Percentiles rank a stretch among this genome's conserved stretches.
Conservation (phyloP, 306 rosid genomes). For the Cucumis sativus region DNA sequence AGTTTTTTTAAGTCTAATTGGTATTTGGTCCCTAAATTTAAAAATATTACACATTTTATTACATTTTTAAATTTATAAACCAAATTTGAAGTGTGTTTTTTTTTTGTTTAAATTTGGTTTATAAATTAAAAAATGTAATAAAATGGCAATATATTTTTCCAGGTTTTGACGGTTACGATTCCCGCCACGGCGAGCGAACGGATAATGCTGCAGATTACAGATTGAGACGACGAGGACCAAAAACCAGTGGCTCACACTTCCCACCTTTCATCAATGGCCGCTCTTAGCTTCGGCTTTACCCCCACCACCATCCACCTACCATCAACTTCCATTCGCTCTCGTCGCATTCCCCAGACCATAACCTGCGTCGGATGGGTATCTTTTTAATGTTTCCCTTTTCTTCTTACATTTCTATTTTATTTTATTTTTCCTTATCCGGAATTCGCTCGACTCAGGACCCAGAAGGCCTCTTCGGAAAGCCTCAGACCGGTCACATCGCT, state of each 20-base stretch:
- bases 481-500: constrained; percentile 66
- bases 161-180: constrained; percentile 1
- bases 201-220: background rate
- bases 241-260: background rate
- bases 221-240: background rate
- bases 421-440: background rate
- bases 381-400: background rate
- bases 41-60: too few species aligned
- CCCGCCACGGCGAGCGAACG: background rate
- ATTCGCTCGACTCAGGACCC: constrained; percentile 49
- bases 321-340: constrained; percentile 7
- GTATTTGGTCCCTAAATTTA: too few species aligned
- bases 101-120: too few species aligned
- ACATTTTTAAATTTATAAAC: too few species aligned
- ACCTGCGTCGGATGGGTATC: constrained; percentile 56
- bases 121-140: too few species aligned
- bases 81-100: too few species aligned
- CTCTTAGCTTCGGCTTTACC: constrained; percentile 51
- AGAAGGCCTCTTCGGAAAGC: constrained; percentile 57
- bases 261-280: constrained; percentile 35
- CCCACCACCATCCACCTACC: constrained; percentile 15
- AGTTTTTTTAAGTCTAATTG: too few species aligned
- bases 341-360: constrained; percentile 20
- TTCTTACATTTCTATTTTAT: background rate
- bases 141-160: too few species aligned